Evolutionary conservation across 2,329 filamentous ascomycete genomes (phyloP).

Genomic region (Amauroascus verrucosus): DNA sequence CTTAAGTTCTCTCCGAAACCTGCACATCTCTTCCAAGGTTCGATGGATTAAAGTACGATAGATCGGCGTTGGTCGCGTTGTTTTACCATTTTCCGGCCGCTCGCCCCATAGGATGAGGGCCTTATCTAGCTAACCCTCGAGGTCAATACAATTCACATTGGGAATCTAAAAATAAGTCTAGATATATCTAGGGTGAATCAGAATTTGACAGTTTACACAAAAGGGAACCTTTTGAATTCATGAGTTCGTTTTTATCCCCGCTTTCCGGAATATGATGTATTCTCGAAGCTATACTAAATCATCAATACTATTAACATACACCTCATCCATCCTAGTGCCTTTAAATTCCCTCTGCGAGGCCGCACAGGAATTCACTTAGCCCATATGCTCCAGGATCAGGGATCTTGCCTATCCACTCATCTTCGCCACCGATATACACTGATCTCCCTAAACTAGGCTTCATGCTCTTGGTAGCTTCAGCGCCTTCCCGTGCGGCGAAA

Average conservation of each 20-base stretch:
- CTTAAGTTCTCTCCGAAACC: not conserved
- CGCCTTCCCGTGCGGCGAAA: slow-evolving; percentile 61
- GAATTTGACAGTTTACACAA: no score
- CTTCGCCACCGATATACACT: slow-evolving; percentile 65
- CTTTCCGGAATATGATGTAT: not conserved
- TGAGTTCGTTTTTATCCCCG: not conserved
- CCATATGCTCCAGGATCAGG: slow-evolving; percentile 67
- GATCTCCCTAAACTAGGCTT: slow-evolving; percentile 73
- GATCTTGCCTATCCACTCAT: slow-evolving; percentile 57
- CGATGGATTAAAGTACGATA: not conserved
- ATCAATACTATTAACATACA: not conserved
- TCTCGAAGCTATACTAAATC: not conserved
- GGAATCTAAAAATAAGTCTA: not conserved
- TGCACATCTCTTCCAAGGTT: not conserved
- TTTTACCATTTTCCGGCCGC: not conserved
- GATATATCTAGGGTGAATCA: not conserved
- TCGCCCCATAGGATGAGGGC: not conserved
- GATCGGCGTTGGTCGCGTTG: slow-evolving; percentile 8
- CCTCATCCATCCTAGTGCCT: not conserved
- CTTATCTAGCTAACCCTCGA: no score
- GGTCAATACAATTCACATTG: no score
- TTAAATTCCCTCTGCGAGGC: slow-evolving; percentile 49
- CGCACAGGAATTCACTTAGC: slow-evolving; percentile 73
- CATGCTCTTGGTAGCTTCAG: slow-evolving; percentile 84
- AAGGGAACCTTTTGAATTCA: not conserved